phyloP scores from a whole-genome alignment of 495 filamentous ascomycete species.

The Talaromyces borbonicus region DNA sequence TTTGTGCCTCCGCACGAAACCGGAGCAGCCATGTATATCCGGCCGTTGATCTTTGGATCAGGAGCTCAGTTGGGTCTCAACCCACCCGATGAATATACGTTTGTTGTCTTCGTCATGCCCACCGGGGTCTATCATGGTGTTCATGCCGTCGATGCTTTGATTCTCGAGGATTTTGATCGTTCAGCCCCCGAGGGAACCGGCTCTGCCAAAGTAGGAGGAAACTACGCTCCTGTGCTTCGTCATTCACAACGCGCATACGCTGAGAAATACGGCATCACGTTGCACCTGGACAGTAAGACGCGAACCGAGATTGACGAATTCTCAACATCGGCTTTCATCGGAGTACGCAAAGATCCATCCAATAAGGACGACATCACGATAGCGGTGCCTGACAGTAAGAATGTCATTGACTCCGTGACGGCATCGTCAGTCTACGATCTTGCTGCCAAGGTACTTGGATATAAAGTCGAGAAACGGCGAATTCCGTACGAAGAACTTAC shows the following conservation, averaged over 20 bases:
- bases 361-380: slow-evolving; percentile 53
- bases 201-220: slow-evolving; percentile 65
- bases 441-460: slow-evolving; percentile 49
- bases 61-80: slow-evolving; percentile 70
- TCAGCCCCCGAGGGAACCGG: slow-evolving; percentile 66
- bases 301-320: slow-evolving; percentile 83
- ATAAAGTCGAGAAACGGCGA: slow-evolving; percentile 53
- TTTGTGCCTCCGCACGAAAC: slow-evolving; percentile 78
- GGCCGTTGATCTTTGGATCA: slow-evolving; percentile 77
- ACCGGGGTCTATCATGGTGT: slow-evolving; percentile 86
- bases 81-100: slow-evolving; percentile 81
- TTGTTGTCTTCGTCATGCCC: slow-evolving; percentile 75
- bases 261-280: slow-evolving; percentile 74
- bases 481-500: slow-evolving; percentile 73
- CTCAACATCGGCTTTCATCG: slow-evolving; percentile 78
- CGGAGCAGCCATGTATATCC: slow-evolving; percentile 80
- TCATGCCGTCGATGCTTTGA: slow-evolving; percentile 66
- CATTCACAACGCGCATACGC: slow-evolving; percentile 65
- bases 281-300: slow-evolving; percentile 75
- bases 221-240: slow-evolving; percentile 73
- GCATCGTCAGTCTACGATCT: slow-evolving; percentile 61
- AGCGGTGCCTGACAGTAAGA: slow-evolving; percentile 69
- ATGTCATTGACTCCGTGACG: slow-evolving; percentile 77
- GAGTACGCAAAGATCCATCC: slow-evolving; percentile 41
- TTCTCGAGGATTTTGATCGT: slow-evolving; percentile 70